A percentile compares a stretch with the other conserved stretches of the same genome.
Conservation (phyloP, 2,329 filamentous ascomycete genomes). For the Endoconidiophora polonica region DNA sequence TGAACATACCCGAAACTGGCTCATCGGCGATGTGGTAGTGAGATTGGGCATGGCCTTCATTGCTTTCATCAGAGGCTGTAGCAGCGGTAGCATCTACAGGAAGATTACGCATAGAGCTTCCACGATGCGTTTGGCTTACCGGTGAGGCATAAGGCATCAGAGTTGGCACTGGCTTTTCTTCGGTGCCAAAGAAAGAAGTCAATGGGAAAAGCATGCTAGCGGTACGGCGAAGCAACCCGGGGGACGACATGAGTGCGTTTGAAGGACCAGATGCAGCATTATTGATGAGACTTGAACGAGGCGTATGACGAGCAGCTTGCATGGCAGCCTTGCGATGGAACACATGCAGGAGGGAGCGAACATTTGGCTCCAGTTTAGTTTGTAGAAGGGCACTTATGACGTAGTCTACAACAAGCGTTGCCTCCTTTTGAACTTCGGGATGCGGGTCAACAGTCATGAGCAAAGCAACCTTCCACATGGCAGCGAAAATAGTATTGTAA, state of each 20-base stretch:
- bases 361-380: slow-evolving; percentile 55
- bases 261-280: slow-evolving; percentile 1
- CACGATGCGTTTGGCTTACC: slow-evolving; percentile 18
- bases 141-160: slow-evolving; percentile 14
- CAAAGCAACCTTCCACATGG: slow-evolving; percentile 84
- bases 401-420: slow-evolving; percentile 70
- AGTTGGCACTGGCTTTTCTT: slow-evolving; percentile 25
- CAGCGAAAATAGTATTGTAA: slow-evolving; percentile 78
- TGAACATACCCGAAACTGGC: slow-evolving; percentile 63
- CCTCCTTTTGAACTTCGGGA: slow-evolving; percentile 77
- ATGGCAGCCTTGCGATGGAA: slow-evolving; percentile 38
- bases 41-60: slow-evolving; percentile 47
- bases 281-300: slow-evolving; percentile 23
- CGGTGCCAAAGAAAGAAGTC: slow-evolving; percentile 33
- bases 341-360: slow-evolving; percentile 59
- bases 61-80: slow-evolving; percentile 55
- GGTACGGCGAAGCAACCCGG: slow-evolving; percentile 44
- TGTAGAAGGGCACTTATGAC: slow-evolving; percentile 62
- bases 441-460: slow-evolving; percentile 88
- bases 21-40: slow-evolving; percentile 60
- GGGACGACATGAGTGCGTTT: slow-evolving; percentile 33
- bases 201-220: slow-evolving; percentile 44
- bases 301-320: slow-evolving; percentile 20
- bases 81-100: slow-evolving; percentile 18
- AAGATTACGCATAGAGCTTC: slow-evolving; percentile 15